These are phyloP conservation scores for Colletotrichum tropicicola DNA, from an alignment of 2,329 filamentous ascomycete genomes.

Conservation along the genomic window DNA sequence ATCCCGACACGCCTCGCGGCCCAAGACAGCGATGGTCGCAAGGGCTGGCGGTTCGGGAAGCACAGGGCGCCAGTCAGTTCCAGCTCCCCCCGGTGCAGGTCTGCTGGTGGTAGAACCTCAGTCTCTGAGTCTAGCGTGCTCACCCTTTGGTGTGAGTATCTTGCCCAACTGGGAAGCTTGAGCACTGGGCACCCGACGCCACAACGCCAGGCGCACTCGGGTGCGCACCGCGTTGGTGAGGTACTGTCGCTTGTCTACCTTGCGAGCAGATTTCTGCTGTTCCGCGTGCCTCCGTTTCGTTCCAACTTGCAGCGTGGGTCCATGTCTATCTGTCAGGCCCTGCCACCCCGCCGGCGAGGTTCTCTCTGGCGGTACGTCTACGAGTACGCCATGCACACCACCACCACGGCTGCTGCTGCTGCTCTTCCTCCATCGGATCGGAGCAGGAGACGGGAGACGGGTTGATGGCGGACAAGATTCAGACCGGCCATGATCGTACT, in stretches of 20 bases:
- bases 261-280: background rate
- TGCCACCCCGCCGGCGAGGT: no score
- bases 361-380: no score
- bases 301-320: background rate
- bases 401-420: background rate
- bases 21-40: background rate
- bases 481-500: background rate
- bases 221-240: no score
- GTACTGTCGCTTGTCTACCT: no score
- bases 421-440: background rate
- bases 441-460: background rate
- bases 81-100: constrained; percentile 10
- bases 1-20: no score
- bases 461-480: constrained; percentile 3
- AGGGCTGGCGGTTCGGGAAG: constrained; percentile 6
- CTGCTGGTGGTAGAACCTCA: no score
- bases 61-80: constrained; percentile 26
- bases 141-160: background rate
- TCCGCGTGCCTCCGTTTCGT: background rate
- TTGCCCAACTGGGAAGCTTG: constrained; percentile 20
- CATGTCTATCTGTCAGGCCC: no score
- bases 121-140: background rate
- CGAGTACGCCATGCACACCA: no score
- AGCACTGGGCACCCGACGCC: constrained; percentile 24
- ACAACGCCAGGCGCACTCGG: no score